Evolutionary conservation across 2,329 filamentous ascomycete genomes (phyloP), one percentile per base, ranked within the genome.

Genomic region (Coleophoma crateriformis): DNA sequence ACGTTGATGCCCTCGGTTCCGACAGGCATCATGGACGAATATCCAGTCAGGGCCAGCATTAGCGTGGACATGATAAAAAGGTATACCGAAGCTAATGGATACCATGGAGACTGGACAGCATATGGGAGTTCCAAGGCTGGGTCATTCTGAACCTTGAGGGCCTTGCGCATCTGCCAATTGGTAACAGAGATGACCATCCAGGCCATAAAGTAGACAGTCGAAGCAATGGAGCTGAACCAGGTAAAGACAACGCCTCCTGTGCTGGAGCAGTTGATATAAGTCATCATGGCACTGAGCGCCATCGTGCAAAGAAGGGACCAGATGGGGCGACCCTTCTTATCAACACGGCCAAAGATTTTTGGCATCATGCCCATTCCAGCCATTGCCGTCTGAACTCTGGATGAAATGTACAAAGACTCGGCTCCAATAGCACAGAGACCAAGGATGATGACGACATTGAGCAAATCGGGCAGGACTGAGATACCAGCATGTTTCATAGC

Each of bases 241-340:
- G 12, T 27, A 14, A 44, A 44, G 13, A 44, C 41, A 14, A 44
- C 6, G 41, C 41, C 41, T 7, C 41, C 41, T 10, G 41, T 44
- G 27, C 41, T 44, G 7, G 20, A 32, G 41, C 41, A 44, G 41
- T 44, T 44, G 41, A 44, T 44, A 15, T 44, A 44, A n/a, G 41
- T 32, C 20, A 44, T 44, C 41, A 44, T 44, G 11, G 41, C 41
- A 33, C 41, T 44, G 12, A 44, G 41, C n/a, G 32, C 19, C 41
- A 44, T 44, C 7, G 41, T 44, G 27, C 41, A 44, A 32, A 44
- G 41, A 7, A 44, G 27, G 4, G 41, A 44, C 19, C 27, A 44
- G 13, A 44, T 15, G 8, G 41, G 41, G n/a, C 41, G 19, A 6
- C 41, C 41, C 27, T 32, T 22, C 15, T 33, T 44, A 15, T 44